These are phyloP conservation scores for Lachnellula suecica DNA, from an alignment of 2,329 filamentous ascomycete species.

Conservation along the genomic window DNA sequence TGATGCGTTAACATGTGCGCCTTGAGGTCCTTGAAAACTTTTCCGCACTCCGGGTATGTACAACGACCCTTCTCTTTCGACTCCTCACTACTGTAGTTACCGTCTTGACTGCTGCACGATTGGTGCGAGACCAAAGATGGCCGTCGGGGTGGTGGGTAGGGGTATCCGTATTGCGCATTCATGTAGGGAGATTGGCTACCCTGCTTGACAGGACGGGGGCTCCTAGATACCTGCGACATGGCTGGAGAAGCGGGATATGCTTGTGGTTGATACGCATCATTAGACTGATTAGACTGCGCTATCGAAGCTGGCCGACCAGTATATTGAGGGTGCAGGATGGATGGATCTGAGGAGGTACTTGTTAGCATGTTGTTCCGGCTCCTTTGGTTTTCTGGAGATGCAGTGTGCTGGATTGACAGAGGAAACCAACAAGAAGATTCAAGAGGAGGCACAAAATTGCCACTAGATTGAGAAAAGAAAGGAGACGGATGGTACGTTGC, in stretches of 20 bases:
- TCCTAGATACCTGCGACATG: conserved; percentile 30
- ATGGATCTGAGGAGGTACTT: conserved; percentile 28
- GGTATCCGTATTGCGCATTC: conserved; percentile 27
- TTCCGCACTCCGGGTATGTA: conserved; percentile 57
- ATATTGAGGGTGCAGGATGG: conserved; percentile 31
- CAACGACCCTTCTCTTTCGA: conserved; percentile 41
- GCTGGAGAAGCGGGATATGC: conserved; percentile 32
- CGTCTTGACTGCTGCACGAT: conserved; percentile 30
- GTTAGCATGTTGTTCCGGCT: conserved; percentile 23
- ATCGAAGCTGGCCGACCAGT: conserved; percentile 23
- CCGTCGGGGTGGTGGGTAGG: conserved; percentile 27
- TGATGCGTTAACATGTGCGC: conserved; percentile 97
- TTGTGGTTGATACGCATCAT: conserved; percentile 29
- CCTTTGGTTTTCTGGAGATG: conserved; percentile 5
- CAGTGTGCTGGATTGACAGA: conserved; percentile 33
- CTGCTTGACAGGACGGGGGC: conserved; percentile 27
- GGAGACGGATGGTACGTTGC: conserved; percentile 35
- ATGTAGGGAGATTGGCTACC: conserved; percentile 33
- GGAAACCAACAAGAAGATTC: conserved; percentile 53
- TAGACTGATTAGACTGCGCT: conserved; percentile 24
- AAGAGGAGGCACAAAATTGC: conserved; percentile 51
- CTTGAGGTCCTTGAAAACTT: conserved; percentile 63
- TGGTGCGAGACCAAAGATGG: conserved; percentile 29
- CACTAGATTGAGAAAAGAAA: conserved; percentile 54
- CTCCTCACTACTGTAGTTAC: conserved; percentile 32